These are phyloP conservation scores for Bidens hawaiensis DNA, from an alignment of 140 eudicot species.

Conservation along the genomic window DNA sequence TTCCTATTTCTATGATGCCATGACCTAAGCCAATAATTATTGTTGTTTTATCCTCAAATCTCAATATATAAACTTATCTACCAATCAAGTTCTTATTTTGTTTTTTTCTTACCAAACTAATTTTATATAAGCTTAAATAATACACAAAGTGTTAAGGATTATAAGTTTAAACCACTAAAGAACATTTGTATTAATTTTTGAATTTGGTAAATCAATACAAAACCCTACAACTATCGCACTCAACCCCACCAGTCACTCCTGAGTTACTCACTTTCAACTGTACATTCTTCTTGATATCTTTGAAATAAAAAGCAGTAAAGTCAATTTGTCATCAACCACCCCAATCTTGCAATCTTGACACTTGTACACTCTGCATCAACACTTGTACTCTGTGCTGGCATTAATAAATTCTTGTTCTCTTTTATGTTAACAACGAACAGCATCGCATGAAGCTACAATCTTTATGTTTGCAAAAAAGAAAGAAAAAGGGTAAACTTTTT, in stretches of 20 bases:
- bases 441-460: constrained; percentile 45
- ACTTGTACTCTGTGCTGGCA: constrained; percentile 36
- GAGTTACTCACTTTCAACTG: constrained; percentile 13
- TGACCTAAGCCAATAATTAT: no score
- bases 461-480: constrained; percentile 39
- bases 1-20: no score
- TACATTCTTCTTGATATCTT: constrained; percentile 8
- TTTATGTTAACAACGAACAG: constrained; percentile 36
- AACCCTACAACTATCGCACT: neutral
- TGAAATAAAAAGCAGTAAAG: constrained; percentile 24
- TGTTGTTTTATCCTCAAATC: neutral
- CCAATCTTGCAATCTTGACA: constrained; percentile 2
- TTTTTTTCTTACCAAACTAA: neutral
- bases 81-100: neutral
- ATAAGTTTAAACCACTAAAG: neutral
- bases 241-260: constrained; percentile 33
- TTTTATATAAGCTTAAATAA: neutral
- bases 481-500: constrained; percentile 37
- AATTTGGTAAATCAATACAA: neutral
- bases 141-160: neutral
- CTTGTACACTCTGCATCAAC: constrained; percentile 15
- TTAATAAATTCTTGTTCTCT: constrained; percentile 27
- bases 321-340: constrained; percentile 13
- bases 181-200: no score
- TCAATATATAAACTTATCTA: neutral